Evolutionary conservation across 306 rosid species (phyloP).

Genomic region (Senna tora): DNA sequence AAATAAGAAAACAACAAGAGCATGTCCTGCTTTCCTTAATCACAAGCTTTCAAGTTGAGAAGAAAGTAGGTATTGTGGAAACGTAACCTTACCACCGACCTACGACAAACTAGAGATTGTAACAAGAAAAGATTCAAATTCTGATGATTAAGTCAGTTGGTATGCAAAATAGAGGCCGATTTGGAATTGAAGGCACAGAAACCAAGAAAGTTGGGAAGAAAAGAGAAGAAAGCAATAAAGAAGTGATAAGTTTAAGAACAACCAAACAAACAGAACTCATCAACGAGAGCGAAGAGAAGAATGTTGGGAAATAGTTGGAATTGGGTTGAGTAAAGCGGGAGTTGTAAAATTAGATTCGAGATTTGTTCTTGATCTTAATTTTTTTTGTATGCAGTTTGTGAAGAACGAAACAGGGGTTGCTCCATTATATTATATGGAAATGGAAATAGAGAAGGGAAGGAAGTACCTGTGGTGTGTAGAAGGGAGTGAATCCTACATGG

Average conservation of each 20-base stretch:
- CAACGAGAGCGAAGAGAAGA: no score
- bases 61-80: conserved; percentile 15
- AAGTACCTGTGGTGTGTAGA: background rate
- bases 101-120: conserved; percentile 14
- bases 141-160: conserved; percentile 11
- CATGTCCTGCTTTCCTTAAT: conserved; percentile 5
- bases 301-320: background rate
- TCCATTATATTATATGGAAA: conserved; percentile 15
- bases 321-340: background rate
- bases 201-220: background rate
- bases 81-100: conserved; percentile 4
- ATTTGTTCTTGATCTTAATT: conserved; percentile 17
- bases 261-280: conserved; percentile 11
- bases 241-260: conserved; percentile 5
- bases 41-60: background rate
- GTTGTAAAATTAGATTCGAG: conserved; percentile 22
- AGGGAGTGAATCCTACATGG: background rate
- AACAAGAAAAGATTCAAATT: conserved; percentile 28
- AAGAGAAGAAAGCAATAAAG: background rate
- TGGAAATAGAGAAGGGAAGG: background rate
- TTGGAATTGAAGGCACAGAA: no score
- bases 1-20: background rate
- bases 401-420: background rate
- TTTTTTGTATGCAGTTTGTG: background rate
- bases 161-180: conserved; percentile 23